Percentiles rank a stretch among this genome's conserved stretches.
Evolutionary conservation across 140 eudicot species (phyloP).

Genomic region (Oenanthe javanica): DNA sequence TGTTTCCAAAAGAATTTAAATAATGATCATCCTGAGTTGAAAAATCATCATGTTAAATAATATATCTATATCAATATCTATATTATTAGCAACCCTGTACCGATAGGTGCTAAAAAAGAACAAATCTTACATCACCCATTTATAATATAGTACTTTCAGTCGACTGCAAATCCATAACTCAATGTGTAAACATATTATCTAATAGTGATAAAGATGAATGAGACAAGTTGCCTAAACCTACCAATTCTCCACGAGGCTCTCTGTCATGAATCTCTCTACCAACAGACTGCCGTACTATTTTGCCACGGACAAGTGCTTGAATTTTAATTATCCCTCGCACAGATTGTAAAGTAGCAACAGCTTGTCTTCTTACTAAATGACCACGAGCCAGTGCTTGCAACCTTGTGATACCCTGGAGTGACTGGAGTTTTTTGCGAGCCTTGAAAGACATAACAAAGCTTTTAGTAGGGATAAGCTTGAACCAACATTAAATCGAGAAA

Average conservation of each 20-base stretch:
- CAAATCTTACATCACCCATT: background rate
- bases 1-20: background rate
- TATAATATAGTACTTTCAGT: background rate
- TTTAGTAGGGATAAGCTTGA: background rate
- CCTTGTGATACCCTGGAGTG: conserved; percentile 39
- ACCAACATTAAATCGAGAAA: background rate
- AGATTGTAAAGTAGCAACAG: conserved; percentile 47
- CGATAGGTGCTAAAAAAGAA: background rate
- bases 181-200: background rate
- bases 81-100: background rate
- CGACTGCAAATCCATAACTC: background rate
- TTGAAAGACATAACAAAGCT: conserved; percentile 6
- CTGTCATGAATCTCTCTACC: conserved; percentile 25
- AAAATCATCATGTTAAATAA: background rate
- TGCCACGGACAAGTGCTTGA: conserved; percentile 60
- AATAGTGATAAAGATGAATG: background rate
- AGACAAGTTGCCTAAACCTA: background rate
- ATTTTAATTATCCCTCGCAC: conserved; percentile 47
- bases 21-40: background rate
- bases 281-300: conserved; percentile 31
- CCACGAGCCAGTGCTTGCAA: conserved; percentile 67
- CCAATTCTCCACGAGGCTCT: background rate
- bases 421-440: conserved; percentile 45
- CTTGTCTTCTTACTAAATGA: conserved; percentile 62
- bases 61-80: background rate